Conservation (phyloP, 768 basidiomycete genomes). For the Pleurotus platypus region DNA sequence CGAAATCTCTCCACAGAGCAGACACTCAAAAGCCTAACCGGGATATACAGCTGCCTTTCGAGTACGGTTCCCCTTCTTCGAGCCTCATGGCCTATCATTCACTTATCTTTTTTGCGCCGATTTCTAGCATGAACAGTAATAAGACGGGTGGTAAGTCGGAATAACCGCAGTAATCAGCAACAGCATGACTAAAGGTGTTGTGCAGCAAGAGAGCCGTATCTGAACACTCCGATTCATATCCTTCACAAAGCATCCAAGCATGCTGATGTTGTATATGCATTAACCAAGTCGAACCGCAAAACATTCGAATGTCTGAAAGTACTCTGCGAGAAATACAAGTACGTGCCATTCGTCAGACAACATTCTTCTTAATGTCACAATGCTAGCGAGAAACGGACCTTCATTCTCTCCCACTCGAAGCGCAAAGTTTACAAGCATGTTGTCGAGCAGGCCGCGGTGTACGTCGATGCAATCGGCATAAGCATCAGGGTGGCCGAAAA, state of each 20-base stretch:
- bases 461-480: neutral
- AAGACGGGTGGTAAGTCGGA: too few relatives aligned
- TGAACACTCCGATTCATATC: neutral
- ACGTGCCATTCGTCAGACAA: neutral
- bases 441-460: neutral
- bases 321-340: constrained; percentile 5
- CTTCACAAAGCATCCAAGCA: neutral
- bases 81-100: too few relatives aligned
- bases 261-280: neutral
- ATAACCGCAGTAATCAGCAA: too few relatives aligned
- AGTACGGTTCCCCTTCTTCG: too few relatives aligned
- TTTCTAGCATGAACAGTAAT: too few relatives aligned
- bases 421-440: neutral
- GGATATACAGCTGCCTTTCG: too few relatives aligned
- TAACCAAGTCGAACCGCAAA: constrained; percentile 1
- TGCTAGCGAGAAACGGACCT: neutral
- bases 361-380: neutral
- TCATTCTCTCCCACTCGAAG: neutral
- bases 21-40: too few relatives aligned
- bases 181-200: too few relatives aligned
- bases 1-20: too few relatives aligned
- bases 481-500: neutral
- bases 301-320: constrained; percentile 4
- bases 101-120: too few relatives aligned
- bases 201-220: too few relatives aligned